A percentile compares a stretch with the other conserved stretches of the same genome.
Conservation (phyloP, 495 filamentous ascomycete species). For the Penicillium simplicissimum region DNA sequence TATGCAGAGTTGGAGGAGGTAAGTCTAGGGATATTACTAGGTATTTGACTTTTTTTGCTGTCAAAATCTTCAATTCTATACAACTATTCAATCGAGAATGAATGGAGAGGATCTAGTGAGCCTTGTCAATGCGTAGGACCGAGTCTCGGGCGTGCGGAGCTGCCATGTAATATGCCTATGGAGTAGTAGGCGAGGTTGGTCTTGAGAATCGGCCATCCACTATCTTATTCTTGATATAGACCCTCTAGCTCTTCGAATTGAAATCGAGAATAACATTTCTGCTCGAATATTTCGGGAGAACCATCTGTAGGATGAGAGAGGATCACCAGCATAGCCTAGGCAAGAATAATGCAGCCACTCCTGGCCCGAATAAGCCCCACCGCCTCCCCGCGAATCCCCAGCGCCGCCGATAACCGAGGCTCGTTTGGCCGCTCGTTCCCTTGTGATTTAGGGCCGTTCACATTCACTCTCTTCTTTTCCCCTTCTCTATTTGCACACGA, state of each 20-base stretch:
- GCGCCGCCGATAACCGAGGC: slow-evolving; percentile 46
- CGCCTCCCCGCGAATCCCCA: slow-evolving; percentile 22
- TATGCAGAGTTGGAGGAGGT: too few relatives aligned
- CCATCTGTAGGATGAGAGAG: neutral
- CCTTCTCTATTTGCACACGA: slow-evolving; percentile 11
- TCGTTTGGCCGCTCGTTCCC: slow-evolving; percentile 18
- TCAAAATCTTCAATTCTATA: neutral
- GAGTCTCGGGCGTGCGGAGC: neutral
- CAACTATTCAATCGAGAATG: neutral
- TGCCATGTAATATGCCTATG: neutral
- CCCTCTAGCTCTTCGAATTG: neutral
- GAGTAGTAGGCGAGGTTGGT: neutral
- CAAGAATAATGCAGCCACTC: neutral
- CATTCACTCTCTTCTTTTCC: slow-evolving; percentile 16
- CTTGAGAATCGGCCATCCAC: neutral
- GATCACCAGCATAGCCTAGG: slow-evolving; percentile 5
- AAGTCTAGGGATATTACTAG: too few relatives aligned
- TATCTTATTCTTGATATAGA: neutral
- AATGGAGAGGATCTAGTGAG: neutral
- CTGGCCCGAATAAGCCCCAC: neutral
- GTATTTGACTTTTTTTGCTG: too few relatives aligned
- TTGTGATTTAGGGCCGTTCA: slow-evolving; percentile 34
- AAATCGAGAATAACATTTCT: neutral
- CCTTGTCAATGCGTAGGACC: neutral
- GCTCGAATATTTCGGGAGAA: neutral